These are phyloP conservation scores for Dacryopinax spathularia DNA, from an alignment of 768 basidiomycete species.

Conservation along the genomic window DNA sequence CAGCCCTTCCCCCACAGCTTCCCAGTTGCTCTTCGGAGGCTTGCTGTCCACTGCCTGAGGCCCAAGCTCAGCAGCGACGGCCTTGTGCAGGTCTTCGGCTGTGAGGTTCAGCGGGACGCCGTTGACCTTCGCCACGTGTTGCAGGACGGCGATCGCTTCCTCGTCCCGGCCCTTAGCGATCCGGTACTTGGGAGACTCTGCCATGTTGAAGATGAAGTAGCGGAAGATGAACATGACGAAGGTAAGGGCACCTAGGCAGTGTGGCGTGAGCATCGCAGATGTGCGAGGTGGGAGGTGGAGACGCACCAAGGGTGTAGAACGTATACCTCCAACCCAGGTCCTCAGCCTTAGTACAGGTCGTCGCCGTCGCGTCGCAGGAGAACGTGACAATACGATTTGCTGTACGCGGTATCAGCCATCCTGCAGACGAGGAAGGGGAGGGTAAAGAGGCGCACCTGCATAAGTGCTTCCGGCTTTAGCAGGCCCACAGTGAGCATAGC, in stretches of 20 bases:
- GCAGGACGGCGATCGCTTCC: conserved; percentile 39
- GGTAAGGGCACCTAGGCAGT: conserved; percentile 29
- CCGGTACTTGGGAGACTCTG: conserved; percentile 50
- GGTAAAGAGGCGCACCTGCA: conserved; percentile 3
- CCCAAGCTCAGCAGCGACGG: conserved; percentile 9
- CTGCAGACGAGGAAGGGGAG: too few relatives aligned
- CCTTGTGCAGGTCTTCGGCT: conserved; percentile 27
- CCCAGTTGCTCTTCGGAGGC: conserved; percentile 1
- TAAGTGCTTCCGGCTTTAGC: background rate
- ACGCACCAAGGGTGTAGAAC: conserved; percentile 25
- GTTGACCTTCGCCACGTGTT: conserved; percentile 36
- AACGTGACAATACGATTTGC: conserved; percentile 44
- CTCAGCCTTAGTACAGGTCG: conserved; percentile 33
- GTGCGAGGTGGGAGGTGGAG: conserved; percentile 34
- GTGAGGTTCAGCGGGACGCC: conserved; percentile 34
- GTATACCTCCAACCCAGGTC: conserved; percentile 54
- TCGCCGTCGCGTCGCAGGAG: conserved; percentile 30
- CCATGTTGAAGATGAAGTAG: conserved; percentile 42
- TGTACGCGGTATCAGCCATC: too few relatives aligned
- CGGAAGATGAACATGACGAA: conserved; percentile 41
- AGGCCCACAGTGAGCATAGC: background rate
- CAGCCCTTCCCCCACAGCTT: background rate
- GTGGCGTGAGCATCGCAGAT: background rate
- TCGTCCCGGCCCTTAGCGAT: conserved; percentile 42
- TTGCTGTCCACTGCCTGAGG: background rate